phyloP scores from a whole-genome alignment of 2,329 filamentous ascomycete species.

The Colletotrichum sp. region DNA sequence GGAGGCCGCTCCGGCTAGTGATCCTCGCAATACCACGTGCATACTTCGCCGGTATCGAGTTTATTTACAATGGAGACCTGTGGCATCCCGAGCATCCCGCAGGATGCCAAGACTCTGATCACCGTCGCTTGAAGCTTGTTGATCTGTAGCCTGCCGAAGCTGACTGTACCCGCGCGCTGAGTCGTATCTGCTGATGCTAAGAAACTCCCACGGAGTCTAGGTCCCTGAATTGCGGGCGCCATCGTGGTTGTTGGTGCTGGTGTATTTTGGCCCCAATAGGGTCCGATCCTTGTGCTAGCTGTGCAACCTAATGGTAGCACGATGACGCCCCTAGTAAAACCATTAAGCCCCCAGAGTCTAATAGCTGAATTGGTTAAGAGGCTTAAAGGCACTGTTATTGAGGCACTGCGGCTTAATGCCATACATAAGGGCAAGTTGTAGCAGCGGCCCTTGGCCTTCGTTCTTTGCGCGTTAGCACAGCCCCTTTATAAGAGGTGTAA shows the following conservation, averaged over 20 bases:
- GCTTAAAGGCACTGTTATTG: accelerated
- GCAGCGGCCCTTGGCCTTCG: too few relatives aligned
- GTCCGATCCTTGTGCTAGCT: neutral
- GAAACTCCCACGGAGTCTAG: neutral
- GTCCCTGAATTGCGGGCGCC: neutral
- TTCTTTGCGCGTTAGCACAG: too few relatives aligned
- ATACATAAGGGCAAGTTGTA: too few relatives aligned
- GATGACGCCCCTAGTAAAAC: neutral
- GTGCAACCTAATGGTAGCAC: accelerated
- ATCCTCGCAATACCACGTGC: neutral
- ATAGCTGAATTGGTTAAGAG: neutral
- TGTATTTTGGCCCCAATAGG: neutral
- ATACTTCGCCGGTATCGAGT: neutral
- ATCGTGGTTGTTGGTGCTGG: accelerated
- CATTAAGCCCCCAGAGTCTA: neutral
- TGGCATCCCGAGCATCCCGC: neutral
- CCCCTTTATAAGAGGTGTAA: too few relatives aligned
- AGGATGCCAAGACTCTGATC: neutral
- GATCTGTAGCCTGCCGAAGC: neutral
- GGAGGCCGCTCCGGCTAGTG: neutral
- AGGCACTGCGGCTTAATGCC: neutral
- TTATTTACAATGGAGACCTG: neutral
- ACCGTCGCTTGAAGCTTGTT: neutral
- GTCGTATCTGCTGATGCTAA: neutral
- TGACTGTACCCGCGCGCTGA: neutral